Conservation (phyloP, 2,329 filamentous ascomycete species). For the Aspergillus quadrilineatus region DNA sequence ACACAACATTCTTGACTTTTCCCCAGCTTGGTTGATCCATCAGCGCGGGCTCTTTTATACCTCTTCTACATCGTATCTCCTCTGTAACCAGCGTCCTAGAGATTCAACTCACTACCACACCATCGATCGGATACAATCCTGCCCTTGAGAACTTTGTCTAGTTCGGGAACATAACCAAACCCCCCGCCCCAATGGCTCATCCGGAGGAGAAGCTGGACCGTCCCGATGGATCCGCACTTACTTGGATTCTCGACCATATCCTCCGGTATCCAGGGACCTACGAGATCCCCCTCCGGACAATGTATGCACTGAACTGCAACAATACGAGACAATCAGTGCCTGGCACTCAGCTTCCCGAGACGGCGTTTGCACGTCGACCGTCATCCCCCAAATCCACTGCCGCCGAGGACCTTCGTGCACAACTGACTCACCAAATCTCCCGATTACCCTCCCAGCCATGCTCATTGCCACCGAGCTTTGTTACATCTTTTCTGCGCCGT, state of each 20-base stretch:
- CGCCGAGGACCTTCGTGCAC: constrained; percentile 44
- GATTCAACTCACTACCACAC: background rate
- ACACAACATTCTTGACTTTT: constrained; percentile 14
- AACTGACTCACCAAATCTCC: constrained; percentile 53
- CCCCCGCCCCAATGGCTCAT: constrained; percentile 15
- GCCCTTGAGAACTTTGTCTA: background rate
- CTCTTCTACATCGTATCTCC: background rate
- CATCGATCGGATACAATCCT: background rate
- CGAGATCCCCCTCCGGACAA: constrained; percentile 65
- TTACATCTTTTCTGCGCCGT: constrained; percentile 60
- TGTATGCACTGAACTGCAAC: constrained; percentile 66
- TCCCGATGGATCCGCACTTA: constrained; percentile 44
- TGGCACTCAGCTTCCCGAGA: constrained; percentile 30
- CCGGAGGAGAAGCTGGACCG: constrained; percentile 21
- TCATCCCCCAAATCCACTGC: constrained; percentile 32
- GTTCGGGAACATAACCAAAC: background rate
- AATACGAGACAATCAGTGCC: constrained; percentile 43
- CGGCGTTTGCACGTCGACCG: constrained; percentile 37
- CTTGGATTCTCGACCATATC: constrained; percentile 60
- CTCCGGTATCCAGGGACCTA: constrained; percentile 62
- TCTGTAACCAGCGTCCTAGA: constrained; percentile 6
- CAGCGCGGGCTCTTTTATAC: constrained; percentile 14
- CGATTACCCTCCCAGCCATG: constrained; percentile 60
- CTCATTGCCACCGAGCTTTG: constrained; percentile 62
- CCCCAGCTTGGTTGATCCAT: constrained; percentile 10